Evolutionary conservation across 805 yeast genomes (phyloP), one percentile per base, ranked within the genome.

Genomic region (Candida methanosorbosa): DNA sequence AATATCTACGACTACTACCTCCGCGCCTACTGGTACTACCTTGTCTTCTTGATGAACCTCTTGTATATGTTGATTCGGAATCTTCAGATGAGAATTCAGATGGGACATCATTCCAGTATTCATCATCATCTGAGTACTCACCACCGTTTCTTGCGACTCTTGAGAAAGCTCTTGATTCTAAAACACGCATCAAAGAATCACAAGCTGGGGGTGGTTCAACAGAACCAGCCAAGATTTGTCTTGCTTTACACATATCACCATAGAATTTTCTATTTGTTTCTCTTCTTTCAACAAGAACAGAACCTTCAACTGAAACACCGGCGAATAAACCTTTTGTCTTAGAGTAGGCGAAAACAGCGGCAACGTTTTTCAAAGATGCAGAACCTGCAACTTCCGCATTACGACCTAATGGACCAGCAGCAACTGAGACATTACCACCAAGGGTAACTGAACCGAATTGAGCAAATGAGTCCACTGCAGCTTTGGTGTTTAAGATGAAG

Each of bases 371-470:
- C 37, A 86, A 59, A 4, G 96, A 85, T 1, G 97, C 97, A 19
- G 94, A 74, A 16, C 95, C 97, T 14, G 94, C 95, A 32, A 95
- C 97, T 61, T 90, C 98, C 3, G 97, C 98, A 48, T 84, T 87
- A 61, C 98, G 77, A 36, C 98, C 98, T 44, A 92, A 64, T 1
- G 97, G 97, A 29, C 98, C 98, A 1, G 97, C 97, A 12, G 98
- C 96, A 24, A 90, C 80, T 15, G 96, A 86, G 19, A 90, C 71
- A 51, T 90, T 90, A 43, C 97, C 95, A 49, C 98, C 98, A 33
- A 90, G 68, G 2, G 97, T 92, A 39, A 90, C 77, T 14, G 96
- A 84, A 4, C 98, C 98, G 44, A 81, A 74, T 56, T 87, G 95
- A 12, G 97, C 86, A 61, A 90, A 90, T 9, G 96, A 78, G 42